A percentile compares a stretch with the other conserved stretches of the same genome.
Evolutionary conservation across 768 basidiomycete species (phyloP).

Genomic region (Peribolospora baueri): DNA sequence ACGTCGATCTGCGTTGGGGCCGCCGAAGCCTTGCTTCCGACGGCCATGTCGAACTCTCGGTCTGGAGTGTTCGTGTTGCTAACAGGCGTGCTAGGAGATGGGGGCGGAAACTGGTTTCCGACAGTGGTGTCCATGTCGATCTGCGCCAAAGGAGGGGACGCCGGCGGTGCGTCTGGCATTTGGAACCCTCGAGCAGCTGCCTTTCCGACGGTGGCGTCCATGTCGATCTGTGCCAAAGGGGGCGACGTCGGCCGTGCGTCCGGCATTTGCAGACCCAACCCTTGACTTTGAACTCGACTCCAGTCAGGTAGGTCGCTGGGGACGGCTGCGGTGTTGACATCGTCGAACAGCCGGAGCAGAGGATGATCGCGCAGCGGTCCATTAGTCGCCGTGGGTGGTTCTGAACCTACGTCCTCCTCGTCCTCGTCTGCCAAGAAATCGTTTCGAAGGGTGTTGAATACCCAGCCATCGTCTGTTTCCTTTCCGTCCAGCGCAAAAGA

Average conservation of each 20-base stretch:
- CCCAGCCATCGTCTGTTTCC: slow-evolving; percentile 29
- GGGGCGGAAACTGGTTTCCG: too few species aligned
- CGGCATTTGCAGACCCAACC: background rate
- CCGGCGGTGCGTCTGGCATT: too few species aligned
- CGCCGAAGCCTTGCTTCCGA: too few species aligned
- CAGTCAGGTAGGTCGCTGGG: background rate
- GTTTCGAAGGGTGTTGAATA: slow-evolving; percentile 6
- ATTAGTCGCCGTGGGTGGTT: slow-evolving; percentile 9
- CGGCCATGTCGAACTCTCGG: too few species aligned
- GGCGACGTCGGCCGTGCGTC: background rate
- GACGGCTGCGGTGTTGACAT: background rate
- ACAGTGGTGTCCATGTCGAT: too few species aligned
- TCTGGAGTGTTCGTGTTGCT: too few species aligned
- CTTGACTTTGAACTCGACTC: background rate
- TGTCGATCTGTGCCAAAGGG: background rate
- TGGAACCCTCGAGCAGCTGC: too few species aligned
- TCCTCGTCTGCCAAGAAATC: too few species aligned
- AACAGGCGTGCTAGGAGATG: too few species aligned
- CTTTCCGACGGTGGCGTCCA: too few species aligned
- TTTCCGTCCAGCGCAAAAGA: slow-evolving; percentile 20
- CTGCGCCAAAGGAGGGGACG: too few species aligned
- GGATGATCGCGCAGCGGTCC: slow-evolving; percentile 5
- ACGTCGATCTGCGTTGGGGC: too few species aligned
- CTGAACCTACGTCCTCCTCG: background rate
- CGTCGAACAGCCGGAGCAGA: slow-evolving; percentile 13